Evolutionary conservation across 257 asterid genomes (phyloP).

Genomic region (Solanum arcanum): DNA sequence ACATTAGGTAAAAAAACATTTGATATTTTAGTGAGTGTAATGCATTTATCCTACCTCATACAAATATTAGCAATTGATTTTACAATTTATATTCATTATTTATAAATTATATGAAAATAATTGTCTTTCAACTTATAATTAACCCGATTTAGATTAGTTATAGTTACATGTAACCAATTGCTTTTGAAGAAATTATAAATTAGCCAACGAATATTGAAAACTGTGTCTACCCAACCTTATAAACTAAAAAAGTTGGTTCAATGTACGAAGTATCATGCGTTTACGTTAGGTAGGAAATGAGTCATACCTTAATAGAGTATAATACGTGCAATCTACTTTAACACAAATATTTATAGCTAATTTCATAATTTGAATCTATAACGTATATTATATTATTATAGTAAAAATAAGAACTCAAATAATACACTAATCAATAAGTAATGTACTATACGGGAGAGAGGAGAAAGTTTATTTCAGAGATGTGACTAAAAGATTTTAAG

Average conservation of each 20-base stretch:
- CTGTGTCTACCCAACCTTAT: not conserved
- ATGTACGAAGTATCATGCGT: not conserved
- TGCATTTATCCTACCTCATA: too few species aligned
- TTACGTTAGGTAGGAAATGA: not conserved
- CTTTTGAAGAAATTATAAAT: not conserved
- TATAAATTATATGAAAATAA: not conserved
- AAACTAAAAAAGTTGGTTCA: not conserved
- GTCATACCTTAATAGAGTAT: not conserved
- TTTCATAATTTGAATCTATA: not conserved
- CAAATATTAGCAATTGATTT: not conserved
- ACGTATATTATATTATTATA: too few species aligned
- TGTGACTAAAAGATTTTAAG: too few species aligned
- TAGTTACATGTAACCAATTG: not conserved
- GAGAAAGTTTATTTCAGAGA: too few species aligned
- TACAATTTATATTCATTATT: not conserved
- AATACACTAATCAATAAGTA: too few species aligned
- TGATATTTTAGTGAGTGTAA: not conserved
- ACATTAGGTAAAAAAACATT: too few species aligned
- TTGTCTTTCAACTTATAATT: too few species aligned
- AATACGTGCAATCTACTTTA: not conserved
- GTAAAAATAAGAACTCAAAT: too few species aligned
- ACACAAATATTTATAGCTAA: not conserved
- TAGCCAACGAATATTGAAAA: not conserved
- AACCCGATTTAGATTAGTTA: not conserved
- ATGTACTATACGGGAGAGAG: too few species aligned